Evolutionary conservation across 2,329 filamentous ascomycete genomes (phyloP).

Genomic region (Penicillium nordicum): DNA sequence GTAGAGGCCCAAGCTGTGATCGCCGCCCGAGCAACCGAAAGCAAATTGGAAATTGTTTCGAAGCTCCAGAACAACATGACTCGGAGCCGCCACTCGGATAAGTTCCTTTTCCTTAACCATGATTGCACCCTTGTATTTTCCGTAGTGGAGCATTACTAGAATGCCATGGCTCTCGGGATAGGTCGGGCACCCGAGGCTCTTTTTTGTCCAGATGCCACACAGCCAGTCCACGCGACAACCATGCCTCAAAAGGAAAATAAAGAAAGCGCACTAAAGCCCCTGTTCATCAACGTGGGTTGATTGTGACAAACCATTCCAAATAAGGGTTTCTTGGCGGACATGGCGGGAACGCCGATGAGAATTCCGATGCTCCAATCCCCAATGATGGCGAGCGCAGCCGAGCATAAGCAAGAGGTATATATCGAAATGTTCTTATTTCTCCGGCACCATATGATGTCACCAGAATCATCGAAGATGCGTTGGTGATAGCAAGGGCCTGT

Average conservation of each 20-base stretch:
- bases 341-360: background rate
- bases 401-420: background rate
- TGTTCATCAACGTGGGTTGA: conserved; percentile 3
- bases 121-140: conserved; percentile 3
- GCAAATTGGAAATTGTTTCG: background rate
- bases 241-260: background rate
- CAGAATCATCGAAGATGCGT: conserved; percentile 3
- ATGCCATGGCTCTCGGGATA: conserved; percentile 2
- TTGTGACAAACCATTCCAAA: background rate
- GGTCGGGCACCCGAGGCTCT: conserved; percentile 2
- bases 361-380: background rate
- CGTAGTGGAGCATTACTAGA: conserved; percentile 3
- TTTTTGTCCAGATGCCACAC: background rate
- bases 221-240: conserved; percentile 3
- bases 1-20: background rate
- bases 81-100: background rate
- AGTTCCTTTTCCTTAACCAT: background rate
- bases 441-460: background rate
- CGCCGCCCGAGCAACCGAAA: conserved; percentile 2
- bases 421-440: background rate
- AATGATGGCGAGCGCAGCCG: background rate
- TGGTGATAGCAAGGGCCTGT: conserved; percentile 18
- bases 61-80: background rate
- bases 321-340: background rate
- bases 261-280: background rate